Base-by-base conservation (phyloP, 2,329 filamentous ascomycete species). In the Exophiala sp. region DNA sequence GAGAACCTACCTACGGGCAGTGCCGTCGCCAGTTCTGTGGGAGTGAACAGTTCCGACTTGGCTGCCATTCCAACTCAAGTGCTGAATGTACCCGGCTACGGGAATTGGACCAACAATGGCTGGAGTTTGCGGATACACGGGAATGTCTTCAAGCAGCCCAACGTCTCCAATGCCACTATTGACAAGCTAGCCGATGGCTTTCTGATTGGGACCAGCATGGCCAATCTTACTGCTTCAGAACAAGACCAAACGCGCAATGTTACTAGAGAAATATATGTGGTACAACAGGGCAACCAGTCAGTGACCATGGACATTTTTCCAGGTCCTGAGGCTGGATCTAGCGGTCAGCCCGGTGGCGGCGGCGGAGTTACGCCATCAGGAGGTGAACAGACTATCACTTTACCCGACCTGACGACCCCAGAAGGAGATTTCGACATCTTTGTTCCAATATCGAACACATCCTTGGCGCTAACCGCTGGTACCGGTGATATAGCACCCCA, bases 131-230 rank as follows among this genome's bases (percentile, higher is more conserved):
- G 87, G 24, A 82, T 91, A 58, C 88, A 87, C 61, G 88, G 88
- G 62, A 90, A 90, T 64, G 84, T 91, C n/a, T 91, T 85, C 76
- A 91, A 90, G 69, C 80, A 87, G 58, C 88, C 88, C 1, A 81
- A 88, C 55, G 84, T 87, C 33, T 80, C 78, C 1, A 75, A 82
- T 61, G 72, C 75, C 33, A 87, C 82, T 62, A 73, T 91, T 42
- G 79, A 91, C 61, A 76, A 84, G 35, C 75, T 91, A 3, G 85
- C 87, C 53, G 84, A 90, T 60, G 69, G 82, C 32, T 89, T 91
- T 70, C 76, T 91, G 8, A 78, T 89, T 54, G 85, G 78, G 46
- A 83, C 81, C 5, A 77, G 78, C 50, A 78, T 90, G 34, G 68
- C 80, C 8, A 70, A 84, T 11, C 76, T 91, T 4, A 77, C 81